These are phyloP conservation scores for Medicago ruthenica DNA, from an alignment of 306 rosid species.

Conservation along the genomic window DNA sequence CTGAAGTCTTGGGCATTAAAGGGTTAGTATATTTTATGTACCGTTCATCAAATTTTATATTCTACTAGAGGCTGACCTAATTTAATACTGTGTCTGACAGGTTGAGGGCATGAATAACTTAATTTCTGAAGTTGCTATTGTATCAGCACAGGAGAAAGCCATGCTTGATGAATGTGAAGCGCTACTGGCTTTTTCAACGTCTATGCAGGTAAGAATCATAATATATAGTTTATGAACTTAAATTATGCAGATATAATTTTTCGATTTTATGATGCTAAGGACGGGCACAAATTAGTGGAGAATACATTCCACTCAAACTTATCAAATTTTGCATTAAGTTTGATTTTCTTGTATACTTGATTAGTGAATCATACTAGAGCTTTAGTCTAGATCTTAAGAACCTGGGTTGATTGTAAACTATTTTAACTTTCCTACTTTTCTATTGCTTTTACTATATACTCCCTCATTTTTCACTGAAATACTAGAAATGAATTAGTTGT, in stretches of 20 bases:
- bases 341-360: slow-evolving; percentile 18
- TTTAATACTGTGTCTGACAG: slow-evolving; percentile 50
- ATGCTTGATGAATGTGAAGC: slow-evolving; percentile 87
- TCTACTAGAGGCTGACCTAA: slow-evolving; percentile 32
- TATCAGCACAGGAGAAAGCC: slow-evolving; percentile 84
- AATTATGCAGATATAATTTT: slow-evolving; percentile 15
- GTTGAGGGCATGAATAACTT: slow-evolving; percentile 72
- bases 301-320: slow-evolving; percentile 11
- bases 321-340: not conserved
- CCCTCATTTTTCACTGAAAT: not conserved
- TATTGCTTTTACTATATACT: slow-evolving; percentile 13
- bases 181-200: slow-evolving; percentile 67
- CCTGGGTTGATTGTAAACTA: slow-evolving; percentile 18
- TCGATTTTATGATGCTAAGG: slow-evolving; percentile 13
- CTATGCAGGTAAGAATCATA: slow-evolving; percentile 77
- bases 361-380: slow-evolving; percentile 14
- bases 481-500: not conserved
- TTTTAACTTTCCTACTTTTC: not conserved
- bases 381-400: slow-evolving; percentile 15
- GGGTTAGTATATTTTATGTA: not conserved
- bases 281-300: slow-evolving; percentile 12
- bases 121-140: slow-evolving; percentile 78
- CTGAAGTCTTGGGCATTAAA: slow-evolving; percentile 4
- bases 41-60: slow-evolving; percentile 24
- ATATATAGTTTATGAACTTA: slow-evolving; percentile 30